phyloP scores from a whole-genome alignment of 2,329 filamentous ascomycete species.

The Verticillium klebahnii region DNA sequence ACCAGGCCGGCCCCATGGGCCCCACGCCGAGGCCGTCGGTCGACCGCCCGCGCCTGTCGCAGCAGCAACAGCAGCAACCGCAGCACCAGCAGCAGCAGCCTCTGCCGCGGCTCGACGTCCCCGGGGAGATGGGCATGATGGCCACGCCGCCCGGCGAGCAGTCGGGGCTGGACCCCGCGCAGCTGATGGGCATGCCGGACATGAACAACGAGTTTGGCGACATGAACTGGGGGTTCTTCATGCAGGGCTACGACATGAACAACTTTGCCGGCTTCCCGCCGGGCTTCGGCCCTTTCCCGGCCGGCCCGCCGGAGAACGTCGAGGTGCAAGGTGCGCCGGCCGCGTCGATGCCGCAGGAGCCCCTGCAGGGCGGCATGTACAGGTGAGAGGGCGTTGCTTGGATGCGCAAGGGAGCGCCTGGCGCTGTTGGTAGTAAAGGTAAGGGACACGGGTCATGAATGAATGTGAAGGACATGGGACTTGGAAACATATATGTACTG shows the following conservation, averaged over 20 bases:
- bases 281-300: constrained; percentile 13
- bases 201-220: constrained; percentile 26
- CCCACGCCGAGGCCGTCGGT: not conserved
- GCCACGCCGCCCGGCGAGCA: constrained; percentile 22
- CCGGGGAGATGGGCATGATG: constrained; percentile 20
- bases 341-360: not conserved
- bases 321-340: constrained; percentile 10
- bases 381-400: not conserved
- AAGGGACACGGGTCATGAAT: not conserved
- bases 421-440: not conserved
- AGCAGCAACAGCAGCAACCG: constrained; percentile 4
- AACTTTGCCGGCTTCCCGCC: constrained; percentile 24
- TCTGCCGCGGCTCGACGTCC: constrained; percentile 16
- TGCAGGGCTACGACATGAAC: constrained; percentile 33
- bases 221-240: constrained; percentile 46
- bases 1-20: not conserved
- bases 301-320: constrained; percentile 1
- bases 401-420: too few relatives aligned
- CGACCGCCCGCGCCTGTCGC: not conserved
- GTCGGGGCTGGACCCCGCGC: constrained; percentile 7
- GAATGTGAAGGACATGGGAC: not conserved
- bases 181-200: constrained; percentile 9
- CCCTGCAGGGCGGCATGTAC: not conserved
- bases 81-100: constrained; percentile 9
- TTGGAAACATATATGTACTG: not conserved